Conservation (phyloP, 139 green algal genomes). For the Haematococcus lacustris region DNA sequence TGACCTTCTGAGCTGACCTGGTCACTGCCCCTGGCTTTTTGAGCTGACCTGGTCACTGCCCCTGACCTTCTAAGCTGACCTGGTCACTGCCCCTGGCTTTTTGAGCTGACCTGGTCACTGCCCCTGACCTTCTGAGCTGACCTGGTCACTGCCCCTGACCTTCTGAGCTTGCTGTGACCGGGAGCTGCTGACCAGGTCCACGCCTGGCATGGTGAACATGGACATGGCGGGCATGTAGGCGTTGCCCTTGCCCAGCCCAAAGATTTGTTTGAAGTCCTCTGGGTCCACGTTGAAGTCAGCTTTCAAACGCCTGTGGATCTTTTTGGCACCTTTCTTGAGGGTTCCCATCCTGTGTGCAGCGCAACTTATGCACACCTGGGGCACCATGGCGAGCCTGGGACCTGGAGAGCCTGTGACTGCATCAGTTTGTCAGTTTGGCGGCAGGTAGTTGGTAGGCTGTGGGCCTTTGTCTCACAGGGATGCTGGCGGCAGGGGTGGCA, state of each 20-base stretch:
- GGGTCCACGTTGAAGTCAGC: slow-evolving; percentile 25
- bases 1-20: no score
- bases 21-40: no score
- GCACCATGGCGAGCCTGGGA: no score
- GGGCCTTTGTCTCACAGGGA: no score
- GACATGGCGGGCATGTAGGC: slow-evolving; percentile 11
- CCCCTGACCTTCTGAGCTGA: neutral
- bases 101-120: neutral
- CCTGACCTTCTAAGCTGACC: neutral
- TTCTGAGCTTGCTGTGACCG: neutral
- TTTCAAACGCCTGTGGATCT: slow-evolving; percentile 11
- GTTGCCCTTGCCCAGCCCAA: slow-evolving; percentile 29
- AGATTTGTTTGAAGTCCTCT: slow-evolving; percentile 7
- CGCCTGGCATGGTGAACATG: slow-evolving; percentile 18
- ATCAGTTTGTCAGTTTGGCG: no score
- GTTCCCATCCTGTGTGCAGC: slow-evolving; percentile 8
- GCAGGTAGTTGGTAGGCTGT: no score
- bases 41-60: neutral
- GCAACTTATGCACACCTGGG: no score
- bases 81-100: neutral
- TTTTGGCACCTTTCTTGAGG: slow-evolving; percentile 5
- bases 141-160: neutral
- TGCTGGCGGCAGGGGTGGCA: no score
- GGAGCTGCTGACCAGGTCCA: neutral
- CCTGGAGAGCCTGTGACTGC: no score